A percentile compares a stretch with the other conserved stretches of the same genome.
Conservation (phyloP, 2,329 filamentous ascomycete genomes). For the Parastagonospora avenae region DNA sequence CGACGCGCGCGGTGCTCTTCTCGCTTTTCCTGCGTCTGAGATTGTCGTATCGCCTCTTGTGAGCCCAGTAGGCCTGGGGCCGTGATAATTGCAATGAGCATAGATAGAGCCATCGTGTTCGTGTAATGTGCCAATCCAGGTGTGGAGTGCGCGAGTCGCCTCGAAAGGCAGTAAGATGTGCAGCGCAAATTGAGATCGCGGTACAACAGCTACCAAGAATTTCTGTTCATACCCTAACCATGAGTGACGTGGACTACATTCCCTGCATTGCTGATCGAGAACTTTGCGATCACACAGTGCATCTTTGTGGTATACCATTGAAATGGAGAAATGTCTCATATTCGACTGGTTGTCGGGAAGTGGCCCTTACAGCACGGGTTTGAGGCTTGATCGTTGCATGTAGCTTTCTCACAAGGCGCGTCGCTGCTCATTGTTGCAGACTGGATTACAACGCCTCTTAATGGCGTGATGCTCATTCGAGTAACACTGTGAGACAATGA, state of each 20-base stretch:
- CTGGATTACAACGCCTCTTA: not conserved
- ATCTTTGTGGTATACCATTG: no score
- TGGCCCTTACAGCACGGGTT: no score
- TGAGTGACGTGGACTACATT: not conserved
- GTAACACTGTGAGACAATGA: constrained; percentile 13
- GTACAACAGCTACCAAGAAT: not conserved
- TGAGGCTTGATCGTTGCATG: not conserved
- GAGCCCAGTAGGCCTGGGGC: constrained; percentile 55
- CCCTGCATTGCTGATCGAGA: not conserved
- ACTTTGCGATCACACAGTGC: no score
- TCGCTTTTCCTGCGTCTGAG: constrained; percentile 54
- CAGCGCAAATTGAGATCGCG: not conserved
- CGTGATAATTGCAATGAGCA: constrained; percentile 50
- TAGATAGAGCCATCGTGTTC: constrained; percentile 48
- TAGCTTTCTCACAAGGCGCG: no score
- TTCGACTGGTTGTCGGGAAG: no score
- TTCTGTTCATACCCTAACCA: not conserved
- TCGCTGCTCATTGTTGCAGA: no score
- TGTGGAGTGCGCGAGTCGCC: not conserved
- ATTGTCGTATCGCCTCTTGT: constrained; percentile 57
- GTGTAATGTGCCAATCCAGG: not conserved
- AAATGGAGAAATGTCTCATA: no score
- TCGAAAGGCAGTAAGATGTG: not conserved
- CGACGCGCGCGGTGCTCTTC: constrained; percentile 58
- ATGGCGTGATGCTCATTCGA: constrained; percentile 20